Evolutionary conservation across 2,329 filamentous ascomycete species (phyloP).

Genomic region (Emydomyces testavorans): DNA sequence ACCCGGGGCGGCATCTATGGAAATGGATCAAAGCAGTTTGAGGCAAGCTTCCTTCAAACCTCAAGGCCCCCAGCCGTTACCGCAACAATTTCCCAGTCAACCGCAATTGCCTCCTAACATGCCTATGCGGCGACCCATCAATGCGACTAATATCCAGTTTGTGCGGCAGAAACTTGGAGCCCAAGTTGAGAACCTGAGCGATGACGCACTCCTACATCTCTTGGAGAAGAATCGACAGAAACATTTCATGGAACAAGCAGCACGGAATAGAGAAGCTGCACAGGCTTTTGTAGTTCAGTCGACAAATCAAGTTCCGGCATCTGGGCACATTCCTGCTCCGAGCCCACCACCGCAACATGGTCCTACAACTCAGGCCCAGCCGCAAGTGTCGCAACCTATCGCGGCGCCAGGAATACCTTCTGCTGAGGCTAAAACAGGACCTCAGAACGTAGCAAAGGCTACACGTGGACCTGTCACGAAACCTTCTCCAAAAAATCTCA

Average conservation of each 20-base stretch:
- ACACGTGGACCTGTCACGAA: conserved; percentile 23
- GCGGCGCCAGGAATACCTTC: conserved; percentile 17
- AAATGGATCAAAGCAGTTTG: conserved; percentile 19
- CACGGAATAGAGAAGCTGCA: conserved; percentile 20
- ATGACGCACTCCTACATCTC: conserved; percentile 35
- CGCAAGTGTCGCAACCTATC: conserved; percentile 19
- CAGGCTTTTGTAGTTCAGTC: conserved; percentile 20
- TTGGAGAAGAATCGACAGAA: conserved; percentile 29
- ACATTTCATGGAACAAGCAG: conserved; percentile 22
- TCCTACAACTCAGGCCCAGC: conserved; percentile 18
- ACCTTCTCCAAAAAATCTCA: conserved; percentile 30
- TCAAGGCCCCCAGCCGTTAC: conserved; percentile 23
- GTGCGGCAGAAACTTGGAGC: conserved; percentile 29
- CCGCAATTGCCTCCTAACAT: conserved; percentile 22
- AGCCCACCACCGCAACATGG: conserved; percentile 19
- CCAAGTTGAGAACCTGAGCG: conserved; percentile 26
- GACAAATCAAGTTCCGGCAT: conserved; percentile 20
- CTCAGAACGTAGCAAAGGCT: conserved; percentile 18
- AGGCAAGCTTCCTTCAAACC: conserved; percentile 21
- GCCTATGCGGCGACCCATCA: conserved; percentile 27
- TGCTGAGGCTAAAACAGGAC: background rate
- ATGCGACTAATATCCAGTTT: conserved; percentile 27
- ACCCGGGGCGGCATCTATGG: conserved; percentile 18
- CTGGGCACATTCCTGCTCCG: conserved; percentile 18
- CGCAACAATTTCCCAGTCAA: conserved; percentile 22